phyloP scores from a whole-genome alignment of 2,329 filamentous ascomycete species.

The Aureobasidium namibiae region DNA sequence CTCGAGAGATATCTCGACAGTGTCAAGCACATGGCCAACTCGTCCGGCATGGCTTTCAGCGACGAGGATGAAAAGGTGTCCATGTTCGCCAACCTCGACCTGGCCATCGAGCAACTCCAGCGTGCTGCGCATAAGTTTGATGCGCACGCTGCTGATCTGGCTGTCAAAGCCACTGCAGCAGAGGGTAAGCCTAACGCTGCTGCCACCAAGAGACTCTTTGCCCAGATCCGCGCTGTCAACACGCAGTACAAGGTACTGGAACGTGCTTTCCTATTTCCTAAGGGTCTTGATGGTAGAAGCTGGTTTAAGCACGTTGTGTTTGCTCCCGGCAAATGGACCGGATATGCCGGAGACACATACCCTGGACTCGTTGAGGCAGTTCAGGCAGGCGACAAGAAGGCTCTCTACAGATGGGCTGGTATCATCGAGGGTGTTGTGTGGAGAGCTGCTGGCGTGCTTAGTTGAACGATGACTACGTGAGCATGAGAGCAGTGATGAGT shows the following conservation, averaged over 20 bases:
- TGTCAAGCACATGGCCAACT: constrained; percentile 25
- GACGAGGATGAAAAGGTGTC: constrained; percentile 24
- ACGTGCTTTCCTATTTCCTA: constrained; percentile 65
- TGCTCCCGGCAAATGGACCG: constrained; percentile 84
- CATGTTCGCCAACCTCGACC: constrained; percentile 38
- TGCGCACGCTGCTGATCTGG: constrained; percentile 38
- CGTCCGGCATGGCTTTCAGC: constrained; percentile 14
- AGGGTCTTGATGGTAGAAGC: constrained; percentile 66
- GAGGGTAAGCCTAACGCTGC: constrained; percentile 45
- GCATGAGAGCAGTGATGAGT: too few species aligned
- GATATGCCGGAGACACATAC: constrained; percentile 69
- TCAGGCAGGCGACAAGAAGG: constrained; percentile 37
- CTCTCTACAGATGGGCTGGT: constrained; percentile 33
- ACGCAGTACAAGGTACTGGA: constrained; percentile 78
- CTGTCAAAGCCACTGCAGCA: constrained; percentile 40
- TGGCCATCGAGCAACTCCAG: constrained; percentile 41
- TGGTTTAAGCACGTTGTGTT: constrained; percentile 98
- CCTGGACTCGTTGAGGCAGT: constrained; percentile 57
- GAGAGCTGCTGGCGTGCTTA: constrained; percentile 21
- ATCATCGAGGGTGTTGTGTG: constrained; percentile 31
- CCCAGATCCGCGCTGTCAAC: constrained; percentile 56
- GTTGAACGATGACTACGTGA: not conserved
- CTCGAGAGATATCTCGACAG: constrained; percentile 35
- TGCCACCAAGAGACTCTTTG: constrained; percentile 17
- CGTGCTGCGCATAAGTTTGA: constrained; percentile 45